Conservation (phyloP, 148 eudicot species). For the Euryodendron excelsum region DNA sequence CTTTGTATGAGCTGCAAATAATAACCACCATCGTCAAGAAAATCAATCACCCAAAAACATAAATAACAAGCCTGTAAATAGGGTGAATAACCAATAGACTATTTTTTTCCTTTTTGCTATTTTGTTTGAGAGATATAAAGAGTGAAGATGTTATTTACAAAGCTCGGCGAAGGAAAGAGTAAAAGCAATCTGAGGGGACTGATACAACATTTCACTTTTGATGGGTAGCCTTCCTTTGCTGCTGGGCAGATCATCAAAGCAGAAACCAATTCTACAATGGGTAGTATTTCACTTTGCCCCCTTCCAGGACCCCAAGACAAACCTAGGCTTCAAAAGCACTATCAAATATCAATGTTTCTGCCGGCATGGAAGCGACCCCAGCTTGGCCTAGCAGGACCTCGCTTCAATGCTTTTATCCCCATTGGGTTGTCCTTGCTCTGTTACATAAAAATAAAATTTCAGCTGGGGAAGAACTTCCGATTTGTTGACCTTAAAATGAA, state of each 20-base stretch:
- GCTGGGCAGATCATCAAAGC: neutral
- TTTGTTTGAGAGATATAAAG: neutral
- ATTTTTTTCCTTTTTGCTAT: neutral
- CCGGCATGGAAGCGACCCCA: no score
- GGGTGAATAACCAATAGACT: no score
- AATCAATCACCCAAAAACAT: no score
- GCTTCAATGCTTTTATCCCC: conserved; percentile 45
- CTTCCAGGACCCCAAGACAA: neutral
- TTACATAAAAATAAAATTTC: conserved; percentile 7
- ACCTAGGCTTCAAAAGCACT: conserved; percentile 19
- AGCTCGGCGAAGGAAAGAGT: neutral
- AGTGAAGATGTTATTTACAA: neutral
- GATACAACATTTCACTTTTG: no score
- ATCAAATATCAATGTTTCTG: conserved; percentile 1
- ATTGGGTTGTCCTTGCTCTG: conserved; percentile 77
- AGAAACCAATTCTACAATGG: no score
- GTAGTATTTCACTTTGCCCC: no score
- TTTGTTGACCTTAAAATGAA: no score
- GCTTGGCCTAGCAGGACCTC: conserved; percentile 34
- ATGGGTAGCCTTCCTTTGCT: neutral
- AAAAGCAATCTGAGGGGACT: no score
- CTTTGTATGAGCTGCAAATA: no score
- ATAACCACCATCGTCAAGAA: no score
- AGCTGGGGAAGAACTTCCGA: neutral
- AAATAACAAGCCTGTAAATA: no score